phyloP scores from a whole-genome alignment of 176 grass and related monocot species.

The Phoenix roebelenii region DNA sequence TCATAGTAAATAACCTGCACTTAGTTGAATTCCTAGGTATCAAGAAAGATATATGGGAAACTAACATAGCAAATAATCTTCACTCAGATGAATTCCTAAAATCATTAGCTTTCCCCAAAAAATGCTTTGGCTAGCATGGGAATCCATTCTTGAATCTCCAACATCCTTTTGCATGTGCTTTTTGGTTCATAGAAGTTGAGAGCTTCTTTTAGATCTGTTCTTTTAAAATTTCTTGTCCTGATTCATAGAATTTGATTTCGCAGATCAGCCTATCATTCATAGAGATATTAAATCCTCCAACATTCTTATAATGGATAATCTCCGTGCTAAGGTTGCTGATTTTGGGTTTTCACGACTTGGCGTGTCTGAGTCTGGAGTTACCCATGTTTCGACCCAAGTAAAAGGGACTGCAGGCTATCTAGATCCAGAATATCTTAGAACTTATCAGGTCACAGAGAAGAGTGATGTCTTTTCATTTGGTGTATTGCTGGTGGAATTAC shows the following conservation, averaged over 20 bases:
- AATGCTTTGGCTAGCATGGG: too few relatives aligned
- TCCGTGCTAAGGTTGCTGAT: constrained; percentile 15
- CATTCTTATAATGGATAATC: constrained; percentile 9
- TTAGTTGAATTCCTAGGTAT: too few relatives aligned
- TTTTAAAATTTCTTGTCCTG: neutral
- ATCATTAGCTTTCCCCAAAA: too few relatives aligned
- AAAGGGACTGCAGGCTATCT: constrained; percentile 13
- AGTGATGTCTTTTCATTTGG: constrained; percentile 15
- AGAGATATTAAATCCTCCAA: constrained; percentile 17
- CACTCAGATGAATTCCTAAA: too few relatives aligned
- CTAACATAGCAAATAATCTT: too few relatives aligned
- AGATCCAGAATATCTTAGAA: constrained; percentile 5
- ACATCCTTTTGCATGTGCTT: too few relatives aligned
- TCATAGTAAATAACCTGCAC: too few relatives aligned
- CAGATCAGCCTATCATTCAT: constrained; percentile 12
- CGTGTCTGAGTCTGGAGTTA: neutral
- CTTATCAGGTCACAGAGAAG: constrained; percentile 13
- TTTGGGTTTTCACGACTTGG: constrained; percentile 3
- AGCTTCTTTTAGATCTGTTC: too few relatives aligned
- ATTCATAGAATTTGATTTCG: neutral
- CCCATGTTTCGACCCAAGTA: constrained; percentile 10
- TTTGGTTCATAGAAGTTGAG: too few relatives aligned
- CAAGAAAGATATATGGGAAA: too few relatives aligned
- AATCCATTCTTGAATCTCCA: too few relatives aligned
- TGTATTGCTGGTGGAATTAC: constrained; percentile 9